A percentile compares a stretch with the other conserved stretches of the same genome.
These are phyloP conservation scores for Podaxis sp. DNA, from an alignment of 768 basidiomycete genomes.

Conservation along the genomic window DNA sequence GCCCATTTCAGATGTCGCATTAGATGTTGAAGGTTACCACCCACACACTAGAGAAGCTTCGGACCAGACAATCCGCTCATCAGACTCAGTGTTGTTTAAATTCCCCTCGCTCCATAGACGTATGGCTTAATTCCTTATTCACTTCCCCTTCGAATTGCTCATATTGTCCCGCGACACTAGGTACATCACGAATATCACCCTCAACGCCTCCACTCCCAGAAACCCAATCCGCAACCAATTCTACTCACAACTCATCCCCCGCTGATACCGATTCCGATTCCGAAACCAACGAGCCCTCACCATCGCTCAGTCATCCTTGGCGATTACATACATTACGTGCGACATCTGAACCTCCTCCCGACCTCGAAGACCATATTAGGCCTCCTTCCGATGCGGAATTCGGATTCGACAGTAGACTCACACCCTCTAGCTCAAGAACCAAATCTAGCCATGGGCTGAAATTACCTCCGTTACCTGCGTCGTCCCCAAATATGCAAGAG, in stretches of 20 bases:
- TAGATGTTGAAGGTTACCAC: conserved; percentile 86
- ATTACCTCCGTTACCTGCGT: conserved; percentile 12
- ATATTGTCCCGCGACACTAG: not conserved
- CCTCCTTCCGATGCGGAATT: conserved; percentile 14
- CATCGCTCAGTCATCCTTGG: conserved; percentile 27
- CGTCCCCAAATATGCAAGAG: conserved; percentile 46
- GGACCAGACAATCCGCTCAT: conserved; percentile 40
- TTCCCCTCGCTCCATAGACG: conserved; percentile 20
- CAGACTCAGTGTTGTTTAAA: conserved; percentile 18
- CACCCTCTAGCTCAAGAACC: conserved; percentile 5
- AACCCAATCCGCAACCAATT: conserved; percentile 23
- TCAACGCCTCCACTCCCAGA: conserved; percentile 19
- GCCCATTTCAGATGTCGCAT: conserved; percentile 58
- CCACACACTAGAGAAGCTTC: conserved; percentile 40
- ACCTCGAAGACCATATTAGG: conserved; percentile 30
- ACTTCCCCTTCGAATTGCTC: not conserved
- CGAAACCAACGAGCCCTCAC: conserved; percentile 21
- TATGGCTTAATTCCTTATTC: not conserved
- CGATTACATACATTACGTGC: conserved; percentile 41
- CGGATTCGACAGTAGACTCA: not conserved
- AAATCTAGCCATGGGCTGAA: conserved; percentile 1
- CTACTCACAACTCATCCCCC: conserved; percentile 19
- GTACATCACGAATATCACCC: conserved; percentile 2
- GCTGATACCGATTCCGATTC: conserved; percentile 21
- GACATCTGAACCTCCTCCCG: conserved; percentile 63